These are phyloP conservation scores for Patellaria atrata DNA, from an alignment of 495 filamentous ascomycete species.

Conservation along the genomic window DNA sequence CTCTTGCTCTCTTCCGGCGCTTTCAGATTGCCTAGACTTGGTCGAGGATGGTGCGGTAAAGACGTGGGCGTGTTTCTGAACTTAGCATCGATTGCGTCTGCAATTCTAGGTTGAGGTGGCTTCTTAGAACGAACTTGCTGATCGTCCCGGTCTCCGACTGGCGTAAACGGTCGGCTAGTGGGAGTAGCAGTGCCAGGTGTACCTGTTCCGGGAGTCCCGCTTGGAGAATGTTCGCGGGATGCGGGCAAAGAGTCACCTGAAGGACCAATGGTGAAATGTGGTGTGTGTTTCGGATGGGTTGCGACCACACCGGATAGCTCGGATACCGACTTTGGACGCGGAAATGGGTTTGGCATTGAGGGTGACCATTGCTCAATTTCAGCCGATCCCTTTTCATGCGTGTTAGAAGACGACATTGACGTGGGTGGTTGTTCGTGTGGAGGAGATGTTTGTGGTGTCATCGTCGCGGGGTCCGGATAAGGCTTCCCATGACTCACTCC, in stretches of 20 bases:
- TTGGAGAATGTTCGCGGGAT: conserved; percentile 44
- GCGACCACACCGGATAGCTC: conserved; percentile 29
- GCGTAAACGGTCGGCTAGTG: conserved; percentile 49
- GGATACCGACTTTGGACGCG: conserved; percentile 30
- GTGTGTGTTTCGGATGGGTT: conserved; percentile 41
- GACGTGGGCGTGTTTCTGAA: conserved; percentile 37
- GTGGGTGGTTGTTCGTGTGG: conserved; percentile 27
- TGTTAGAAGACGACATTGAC: conserved; percentile 17
- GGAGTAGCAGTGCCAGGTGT: conserved; percentile 38
- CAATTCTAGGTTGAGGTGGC: conserved; percentile 52
- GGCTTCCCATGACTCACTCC: conserved; percentile 8
- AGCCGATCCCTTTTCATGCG: no score
- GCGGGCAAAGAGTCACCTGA: conserved; percentile 46
- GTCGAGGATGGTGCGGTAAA: conserved; percentile 29
- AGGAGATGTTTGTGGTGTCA: conserved; percentile 51
- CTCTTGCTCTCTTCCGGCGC: conserved; percentile 31
- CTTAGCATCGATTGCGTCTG: conserved; percentile 59
- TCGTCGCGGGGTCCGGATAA: conserved; percentile 35
- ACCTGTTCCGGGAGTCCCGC: conserved; percentile 41
- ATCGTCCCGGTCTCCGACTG: conserved; percentile 68
- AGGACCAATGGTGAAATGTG: conserved; percentile 61
- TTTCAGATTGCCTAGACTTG: conserved; percentile 11
- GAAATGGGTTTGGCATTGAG: conserved; percentile 23
- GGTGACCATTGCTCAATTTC: no score
- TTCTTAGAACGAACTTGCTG: conserved; percentile 77